Base-by-base conservation (phyloP, 371 early-diverging fungal genomes). In the Circinella minor region DNA sequence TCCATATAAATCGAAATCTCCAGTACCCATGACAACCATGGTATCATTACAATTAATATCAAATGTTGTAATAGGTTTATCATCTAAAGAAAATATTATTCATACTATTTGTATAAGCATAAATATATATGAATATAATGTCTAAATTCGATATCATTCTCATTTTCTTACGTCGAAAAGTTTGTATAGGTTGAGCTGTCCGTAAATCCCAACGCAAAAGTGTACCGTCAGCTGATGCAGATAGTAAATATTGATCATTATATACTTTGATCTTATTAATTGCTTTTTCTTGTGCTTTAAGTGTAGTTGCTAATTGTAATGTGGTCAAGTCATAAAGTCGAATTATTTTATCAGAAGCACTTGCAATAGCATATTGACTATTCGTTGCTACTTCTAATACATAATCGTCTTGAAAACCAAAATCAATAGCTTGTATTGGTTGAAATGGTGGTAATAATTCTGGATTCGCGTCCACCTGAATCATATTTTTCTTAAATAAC, bases 201-300 rank as follows among this genome's bases (percentile, higher is more conserved):
- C 95, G 78, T 66, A 92, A 65, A 78, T 95, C 95, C 93, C 93
- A 94, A 8, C 89, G 76, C 10, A 86, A 86, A 3, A 92, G 71
- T 14, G 76, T 73, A 1, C 89, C 88, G 68, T 91, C 92, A 36
- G 82, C 81, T 38, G 90, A 88, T 43, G 90, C 80, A 20, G 91
- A 89, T 61, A 90, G 81, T 13, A 92, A 66, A n/a, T 88, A 79
- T 36, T 87, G 75, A 46, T 92, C 88, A 18, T 79, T 78, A 66
- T 87, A 88, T 3, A 86, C 68, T 63, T 87, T 85, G 57, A 92
- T 86, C 69, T 89, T 84, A 4, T 90, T 83, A 38, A 93, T 86
- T 65, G 80, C 81, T 34, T 84, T 76, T 6, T 71, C 74, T 65
- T 93, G 94, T 68, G 83, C 85, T 7, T 75, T 57, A 1, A 86